Percentiles rank a stretch among this genome's conserved stretches.
phyloP scores from a whole-genome alignment of 2,329 filamentous ascomycete genomes.

The Sphaerostilbella broomeana region DNA sequence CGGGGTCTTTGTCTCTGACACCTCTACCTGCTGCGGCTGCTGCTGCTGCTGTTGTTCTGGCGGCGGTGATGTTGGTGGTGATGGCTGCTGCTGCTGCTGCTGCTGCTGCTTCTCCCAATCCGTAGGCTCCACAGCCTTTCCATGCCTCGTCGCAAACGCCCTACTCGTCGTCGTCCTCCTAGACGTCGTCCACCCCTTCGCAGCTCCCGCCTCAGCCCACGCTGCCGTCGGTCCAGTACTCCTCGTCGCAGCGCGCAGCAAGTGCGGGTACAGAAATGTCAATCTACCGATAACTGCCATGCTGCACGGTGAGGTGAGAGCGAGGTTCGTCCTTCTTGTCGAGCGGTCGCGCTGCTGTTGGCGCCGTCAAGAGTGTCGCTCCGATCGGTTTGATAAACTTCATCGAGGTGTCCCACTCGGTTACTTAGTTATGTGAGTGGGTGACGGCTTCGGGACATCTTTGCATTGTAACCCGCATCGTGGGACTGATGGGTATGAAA shows the following conservation, averaged over 20 bases:
- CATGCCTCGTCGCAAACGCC: constrained; percentile 49
- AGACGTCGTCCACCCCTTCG: constrained; percentile 9
- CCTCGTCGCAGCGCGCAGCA: constrained; percentile 46
- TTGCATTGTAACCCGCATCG: too few species aligned
- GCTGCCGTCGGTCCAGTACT: constrained; percentile 5
- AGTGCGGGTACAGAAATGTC: constrained; percentile 62
- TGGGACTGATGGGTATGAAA: too few species aligned
- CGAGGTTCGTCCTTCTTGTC: too few species aligned
- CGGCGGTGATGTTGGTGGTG: constrained; percentile 2
- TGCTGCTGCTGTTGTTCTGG: constrained; percentile 1
- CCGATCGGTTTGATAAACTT: too few species aligned
- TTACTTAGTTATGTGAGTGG: too few species aligned
- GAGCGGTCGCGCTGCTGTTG: background rate
- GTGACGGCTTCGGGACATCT: too few species aligned
- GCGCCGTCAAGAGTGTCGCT: too few species aligned
- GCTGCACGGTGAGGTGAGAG: too few species aligned
- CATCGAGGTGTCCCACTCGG: too few species aligned
- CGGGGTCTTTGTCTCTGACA: background rate
- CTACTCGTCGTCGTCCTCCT: constrained; percentile 24
- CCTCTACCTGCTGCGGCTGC: background rate
- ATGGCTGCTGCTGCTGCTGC: constrained; percentile 14
- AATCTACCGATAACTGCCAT: constrained; percentile 56
- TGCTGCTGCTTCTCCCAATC: constrained; percentile 22
- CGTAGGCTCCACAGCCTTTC: constrained; percentile 54
- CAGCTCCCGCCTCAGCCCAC: constrained; percentile 4